Evolutionary conservation across 2,329 filamentous ascomycete species (phyloP).

Genomic region (Fusarium austroafricanum): DNA sequence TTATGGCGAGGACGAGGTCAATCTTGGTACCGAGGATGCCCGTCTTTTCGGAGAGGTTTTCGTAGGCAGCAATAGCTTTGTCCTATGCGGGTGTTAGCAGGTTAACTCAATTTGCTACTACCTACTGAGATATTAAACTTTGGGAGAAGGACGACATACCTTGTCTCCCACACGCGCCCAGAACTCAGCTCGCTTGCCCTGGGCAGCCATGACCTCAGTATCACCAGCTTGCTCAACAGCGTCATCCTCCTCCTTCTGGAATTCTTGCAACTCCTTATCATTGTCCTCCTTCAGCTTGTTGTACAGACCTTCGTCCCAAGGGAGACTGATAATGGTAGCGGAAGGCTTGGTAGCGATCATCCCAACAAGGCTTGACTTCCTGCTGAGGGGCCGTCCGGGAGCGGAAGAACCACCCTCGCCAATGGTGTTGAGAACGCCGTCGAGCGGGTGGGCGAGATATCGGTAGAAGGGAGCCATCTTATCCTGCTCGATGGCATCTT

Average conservation of each 20-base stretch:
- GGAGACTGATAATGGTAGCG: constrained; percentile 73
- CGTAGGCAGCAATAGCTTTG: constrained; percentile 91
- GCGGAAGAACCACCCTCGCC: constrained; percentile 70
- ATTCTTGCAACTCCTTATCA: constrained; percentile 78
- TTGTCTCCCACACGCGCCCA: constrained; percentile 97
- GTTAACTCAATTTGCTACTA: background rate
- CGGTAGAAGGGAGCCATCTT: constrained; percentile 91
- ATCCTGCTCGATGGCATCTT: constrained; percentile 84
- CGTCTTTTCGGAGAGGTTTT: constrained; percentile 96
- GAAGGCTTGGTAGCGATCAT: constrained; percentile 80
- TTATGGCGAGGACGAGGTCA: constrained; percentile 94
- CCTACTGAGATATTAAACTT: background rate
- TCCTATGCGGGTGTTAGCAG: constrained; percentile 68
- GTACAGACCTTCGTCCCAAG: constrained; percentile 94
- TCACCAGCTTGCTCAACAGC: constrained; percentile 96
- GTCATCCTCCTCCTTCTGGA: constrained; percentile 91
- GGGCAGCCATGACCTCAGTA: constrained; percentile 91
- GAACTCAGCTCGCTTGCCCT: constrained; percentile 95
- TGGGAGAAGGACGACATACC: constrained; percentile 61
- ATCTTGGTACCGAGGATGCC: constrained; percentile 97
- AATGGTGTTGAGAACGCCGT: constrained; percentile 82
- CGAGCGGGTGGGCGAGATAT: constrained; percentile 82
- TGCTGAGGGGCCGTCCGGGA: constrained; percentile 68
- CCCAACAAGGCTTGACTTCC: constrained; percentile 77
- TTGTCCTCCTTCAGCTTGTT: constrained; percentile 81